phyloP scores from a whole-genome alignment of 371 early-diverging fungal species.

The Caulochytrium protostelioides region DNA sequence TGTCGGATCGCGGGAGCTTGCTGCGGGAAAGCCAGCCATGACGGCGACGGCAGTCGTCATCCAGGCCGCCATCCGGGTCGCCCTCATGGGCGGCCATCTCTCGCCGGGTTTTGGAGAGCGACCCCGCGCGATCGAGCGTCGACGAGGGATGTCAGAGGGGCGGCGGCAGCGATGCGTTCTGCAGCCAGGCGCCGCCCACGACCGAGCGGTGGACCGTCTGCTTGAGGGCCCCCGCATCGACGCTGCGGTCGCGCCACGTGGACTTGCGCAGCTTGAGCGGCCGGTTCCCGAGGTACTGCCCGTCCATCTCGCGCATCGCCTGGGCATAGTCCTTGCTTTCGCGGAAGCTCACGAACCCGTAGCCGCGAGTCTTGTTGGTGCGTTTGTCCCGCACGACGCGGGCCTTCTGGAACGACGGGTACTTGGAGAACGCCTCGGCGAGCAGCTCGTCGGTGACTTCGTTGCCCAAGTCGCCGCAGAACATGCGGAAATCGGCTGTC shows the following conservation, averaged over 20 bases:
- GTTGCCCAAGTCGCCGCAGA: conserved; percentile 70
- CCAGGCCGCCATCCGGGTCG: too few relatives aligned
- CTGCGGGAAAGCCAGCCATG: too few relatives aligned
- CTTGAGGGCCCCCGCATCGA: conserved; percentile 33
- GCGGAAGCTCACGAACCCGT: conserved; percentile 41
- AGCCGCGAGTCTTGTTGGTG: conserved; percentile 22
- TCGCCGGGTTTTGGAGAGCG: too few relatives aligned
- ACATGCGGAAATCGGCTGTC: conserved; percentile 59
- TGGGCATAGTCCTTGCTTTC: conserved; percentile 60
- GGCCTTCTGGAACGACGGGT: conserved; percentile 48
- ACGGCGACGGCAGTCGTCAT: too few relatives aligned
- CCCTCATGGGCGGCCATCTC: too few relatives aligned
- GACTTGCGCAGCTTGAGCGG: conserved; percentile 85
- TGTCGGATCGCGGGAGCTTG: too few relatives aligned
- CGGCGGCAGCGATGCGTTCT: too few relatives aligned
- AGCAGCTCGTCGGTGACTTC: conserved; percentile 67
- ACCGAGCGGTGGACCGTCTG: conserved; percentile 6
- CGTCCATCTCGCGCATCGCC: conserved; percentile 76
- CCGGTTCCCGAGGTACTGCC: conserved; percentile 84
- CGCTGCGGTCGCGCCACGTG: conserved; percentile 78
- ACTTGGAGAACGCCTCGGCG: conserved; percentile 51
- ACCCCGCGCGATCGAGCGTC: too few relatives aligned
- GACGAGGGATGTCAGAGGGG: too few relatives aligned
- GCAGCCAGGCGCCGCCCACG: too few relatives aligned
- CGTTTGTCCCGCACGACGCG: conserved; percentile 29